Evolutionary conservation across 257 asterid genomes (phyloP).

Genomic region (Parsonsia alboflavescens): DNA sequence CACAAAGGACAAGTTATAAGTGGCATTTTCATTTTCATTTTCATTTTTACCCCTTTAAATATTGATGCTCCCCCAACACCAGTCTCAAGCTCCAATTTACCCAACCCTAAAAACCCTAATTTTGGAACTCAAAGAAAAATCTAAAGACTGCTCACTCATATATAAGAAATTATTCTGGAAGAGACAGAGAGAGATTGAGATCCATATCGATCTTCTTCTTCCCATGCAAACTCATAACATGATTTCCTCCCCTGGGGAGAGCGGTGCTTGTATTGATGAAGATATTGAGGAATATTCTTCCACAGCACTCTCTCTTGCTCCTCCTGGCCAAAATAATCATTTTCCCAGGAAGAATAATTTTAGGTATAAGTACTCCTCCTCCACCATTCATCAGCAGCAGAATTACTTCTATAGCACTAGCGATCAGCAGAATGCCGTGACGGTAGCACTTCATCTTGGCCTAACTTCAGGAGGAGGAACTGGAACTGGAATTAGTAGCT

Average conservation of each 20-base stretch:
- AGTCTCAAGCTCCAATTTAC: background rate
- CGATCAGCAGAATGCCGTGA: slow-evolving; percentile 33
- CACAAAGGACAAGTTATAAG: background rate
- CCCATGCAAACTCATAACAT: slow-evolving; percentile 47
- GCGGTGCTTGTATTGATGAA: no score
- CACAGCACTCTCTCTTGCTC: slow-evolving; percentile 69
- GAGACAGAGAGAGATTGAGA: no score
- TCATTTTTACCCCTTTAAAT: background rate
- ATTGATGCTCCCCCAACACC: no score
- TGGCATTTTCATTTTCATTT: background rate
- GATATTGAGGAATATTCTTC: slow-evolving; percentile 33
- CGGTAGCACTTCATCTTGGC: slow-evolving; percentile 67
- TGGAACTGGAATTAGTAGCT: slow-evolving; percentile 2
- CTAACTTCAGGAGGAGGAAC: slow-evolving; percentile 21
- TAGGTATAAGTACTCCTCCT: slow-evolving; percentile 23
- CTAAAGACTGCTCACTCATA: background rate
- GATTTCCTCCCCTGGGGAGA: no score
- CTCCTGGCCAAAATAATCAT: slow-evolving; percentile 50
- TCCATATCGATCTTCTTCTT: background rate
- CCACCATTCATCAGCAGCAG: slow-evolving; percentile 20
- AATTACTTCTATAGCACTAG: slow-evolving; percentile 23
- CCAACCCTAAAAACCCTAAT: background rate
- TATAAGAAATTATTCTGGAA: no score
- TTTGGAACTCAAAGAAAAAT: background rate
- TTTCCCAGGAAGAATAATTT: slow-evolving; percentile 24